phyloP scores from a whole-genome alignment of 176 grass and related monocot species.

The Rhynchospora pubera region DNA sequence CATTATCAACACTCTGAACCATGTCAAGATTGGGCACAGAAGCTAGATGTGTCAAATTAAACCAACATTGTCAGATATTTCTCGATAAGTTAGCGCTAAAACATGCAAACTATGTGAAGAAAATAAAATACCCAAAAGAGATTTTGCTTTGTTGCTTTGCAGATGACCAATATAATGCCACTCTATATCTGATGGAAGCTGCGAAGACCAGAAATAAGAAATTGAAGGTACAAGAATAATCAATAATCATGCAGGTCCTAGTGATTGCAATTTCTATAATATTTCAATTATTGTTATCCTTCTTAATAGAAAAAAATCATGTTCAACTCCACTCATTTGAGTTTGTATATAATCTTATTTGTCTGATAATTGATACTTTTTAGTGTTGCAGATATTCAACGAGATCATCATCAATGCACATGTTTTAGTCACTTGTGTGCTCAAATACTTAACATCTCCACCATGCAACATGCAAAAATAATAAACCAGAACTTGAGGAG shows the following conservation, averaged over 20 bases:
- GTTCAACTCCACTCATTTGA: background rate
- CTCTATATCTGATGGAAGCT: constrained; percentile 69
- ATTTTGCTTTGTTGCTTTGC: constrained; percentile 89
- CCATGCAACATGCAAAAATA: too few species aligned
- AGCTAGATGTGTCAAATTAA: constrained; percentile 38
- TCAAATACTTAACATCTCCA: background rate
- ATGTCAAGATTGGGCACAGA: constrained; percentile 78
- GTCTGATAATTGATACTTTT: too few species aligned
- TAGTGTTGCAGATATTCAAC: too few species aligned
- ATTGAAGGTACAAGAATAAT: background rate
- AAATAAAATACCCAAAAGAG: constrained; percentile 46
- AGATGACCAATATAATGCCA: constrained; percentile 89
- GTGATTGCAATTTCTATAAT: background rate
- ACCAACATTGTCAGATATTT: background rate
- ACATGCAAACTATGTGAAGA: background rate
- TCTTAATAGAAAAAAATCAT: background rate
- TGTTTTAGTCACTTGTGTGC: too few species aligned
- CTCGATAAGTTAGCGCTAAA: background rate
- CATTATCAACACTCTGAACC: constrained; percentile 82
- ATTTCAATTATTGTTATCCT: background rate
- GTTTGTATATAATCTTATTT: too few species aligned
- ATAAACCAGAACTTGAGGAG: too few species aligned
- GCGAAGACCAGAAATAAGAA: too few species aligned
- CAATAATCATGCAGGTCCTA: background rate
- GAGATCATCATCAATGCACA: too few species aligned